Percentiles rank a stretch among this genome's conserved stretches.
Evolutionary conservation across 2,329 filamentous ascomycete genomes (phyloP).

Genomic region (Coniochaeta sp.): DNA sequence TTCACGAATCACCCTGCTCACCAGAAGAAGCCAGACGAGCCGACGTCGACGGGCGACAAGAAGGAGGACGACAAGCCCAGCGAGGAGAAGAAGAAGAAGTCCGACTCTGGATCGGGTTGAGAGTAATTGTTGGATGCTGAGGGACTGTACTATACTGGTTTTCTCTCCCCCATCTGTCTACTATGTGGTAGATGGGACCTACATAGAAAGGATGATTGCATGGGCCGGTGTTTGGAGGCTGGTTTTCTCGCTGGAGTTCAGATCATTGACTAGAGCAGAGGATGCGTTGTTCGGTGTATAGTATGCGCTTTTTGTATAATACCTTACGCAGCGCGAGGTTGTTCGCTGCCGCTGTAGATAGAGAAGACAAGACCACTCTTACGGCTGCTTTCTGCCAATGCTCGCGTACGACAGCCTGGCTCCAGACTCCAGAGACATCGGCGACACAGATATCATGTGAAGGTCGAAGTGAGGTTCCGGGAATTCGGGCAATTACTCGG

Average conservation of each 20-base stretch:
- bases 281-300: neutral
- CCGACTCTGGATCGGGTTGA: constrained; percentile 24
- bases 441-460: neutral
- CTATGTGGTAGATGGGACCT: neutral
- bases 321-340: neutral
- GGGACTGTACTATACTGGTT: constrained; percentile 1
- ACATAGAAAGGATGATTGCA: neutral
- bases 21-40: constrained; percentile 26
- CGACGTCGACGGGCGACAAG: constrained; percentile 16
- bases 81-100: constrained; percentile 22
- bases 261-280: neutral
- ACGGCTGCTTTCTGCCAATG: neutral
- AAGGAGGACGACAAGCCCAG: too few species aligned
- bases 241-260: neutral
- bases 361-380: constrained; percentile 3
- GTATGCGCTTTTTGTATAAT: constrained; percentile 1
- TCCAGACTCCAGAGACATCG: neutral
- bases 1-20: constrained; percentile 69
- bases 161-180: too few species aligned
- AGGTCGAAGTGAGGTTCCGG: neutral
- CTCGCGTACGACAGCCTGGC: too few species aligned
- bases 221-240: constrained; percentile 1
- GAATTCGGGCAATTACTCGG: neutral
- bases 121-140: too few species aligned
- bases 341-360: constrained; percentile 1